Conservation (phyloP, 2,329 filamentous ascomycete species). For the Nakataea oryzae region DNA sequence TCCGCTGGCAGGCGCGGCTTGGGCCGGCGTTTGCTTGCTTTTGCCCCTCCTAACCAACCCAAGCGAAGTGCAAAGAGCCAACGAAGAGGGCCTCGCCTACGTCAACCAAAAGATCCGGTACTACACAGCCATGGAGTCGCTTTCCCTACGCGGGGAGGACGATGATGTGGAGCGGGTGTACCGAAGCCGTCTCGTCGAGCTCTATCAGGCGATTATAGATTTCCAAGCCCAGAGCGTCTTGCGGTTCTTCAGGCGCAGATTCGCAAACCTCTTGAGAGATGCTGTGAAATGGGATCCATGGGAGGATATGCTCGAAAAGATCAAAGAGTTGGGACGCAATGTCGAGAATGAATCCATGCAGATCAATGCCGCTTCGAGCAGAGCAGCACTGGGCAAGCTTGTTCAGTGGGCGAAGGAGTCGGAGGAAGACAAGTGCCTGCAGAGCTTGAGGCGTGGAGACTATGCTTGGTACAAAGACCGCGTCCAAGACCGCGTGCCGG, state of each 20-base stretch:
- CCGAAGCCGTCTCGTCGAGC: not conserved
- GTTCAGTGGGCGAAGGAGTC: constrained; percentile 16
- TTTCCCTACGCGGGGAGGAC: not conserved
- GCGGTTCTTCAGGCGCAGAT: constrained; percentile 5
- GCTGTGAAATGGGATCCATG: constrained; percentile 3
- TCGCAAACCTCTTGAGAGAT: constrained; percentile 2
- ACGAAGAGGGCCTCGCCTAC: constrained; percentile 4
- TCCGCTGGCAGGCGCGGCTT: not conserved
- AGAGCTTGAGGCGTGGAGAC: not conserved
- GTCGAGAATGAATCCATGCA: not conserved
- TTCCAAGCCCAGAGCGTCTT: constrained; percentile 5
- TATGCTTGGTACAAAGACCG: constrained; percentile 16
- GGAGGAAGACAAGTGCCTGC: constrained; percentile 4
- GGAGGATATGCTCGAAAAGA: not conserved
- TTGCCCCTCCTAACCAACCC: constrained; percentile 5
- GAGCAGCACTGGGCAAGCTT: not conserved
- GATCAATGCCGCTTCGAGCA: not conserved
- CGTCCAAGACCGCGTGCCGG: constrained; percentile 12
- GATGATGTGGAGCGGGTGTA: not conserved
- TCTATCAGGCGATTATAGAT: constrained; percentile 5
- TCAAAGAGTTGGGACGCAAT: constrained; percentile 1
- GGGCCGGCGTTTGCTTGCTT: constrained; percentile 3
- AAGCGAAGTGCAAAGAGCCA: not conserved
- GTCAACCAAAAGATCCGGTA: constrained; percentile 5
- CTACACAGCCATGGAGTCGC: constrained; percentile 4